Base-by-base conservation (phyloP, 176 grass and related monocot genomes). In the Coix lacrymajobi region DNA sequence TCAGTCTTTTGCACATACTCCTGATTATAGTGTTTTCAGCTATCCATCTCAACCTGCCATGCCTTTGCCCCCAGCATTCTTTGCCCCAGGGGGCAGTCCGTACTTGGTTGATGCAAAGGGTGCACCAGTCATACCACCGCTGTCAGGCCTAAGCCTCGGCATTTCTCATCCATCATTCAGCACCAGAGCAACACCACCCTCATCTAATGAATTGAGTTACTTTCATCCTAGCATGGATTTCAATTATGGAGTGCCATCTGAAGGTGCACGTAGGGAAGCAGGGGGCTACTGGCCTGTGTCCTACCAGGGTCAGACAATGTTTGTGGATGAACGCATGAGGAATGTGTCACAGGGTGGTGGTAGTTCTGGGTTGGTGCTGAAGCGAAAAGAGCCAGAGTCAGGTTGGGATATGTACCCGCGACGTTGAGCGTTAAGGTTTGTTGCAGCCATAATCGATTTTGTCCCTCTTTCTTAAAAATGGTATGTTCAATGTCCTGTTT, bases 301-400 rank as follows among this genome's bases (percentile, higher is more conserved):
- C 40, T 82, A 79, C 45, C 81, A 89, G 85, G 81, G 84, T 16
- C 81, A 85, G 28, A 89, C 76, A 41, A 67, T 66, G 54, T 87
- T 89, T 83, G 32, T 76, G 19, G 92, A 91, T 29, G 92, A 94
- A 49, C 87, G 80, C 64, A 37, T 40, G 11, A 82, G 89, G 46
- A 87, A 48, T 19, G 43, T 66, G 58, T 44, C 87, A 30, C 91
- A 92, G n/a, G 74, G 81, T 76, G 74, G 81, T 76, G 73, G 64
- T 31, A 73, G 66, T 76, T 68, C 87, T 4, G 89, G 81, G 48
- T 5, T 77, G 63, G 24, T 44, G 51, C 49, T 75, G 9, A 94
- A 94, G 57, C 87, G 89, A 66, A 94, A 94, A 86, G 92, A 92
- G 8, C 89, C 92, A 11, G 90, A 94, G 68, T 84, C 81, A 10